phyloP scores from a whole-genome alignment of 2,329 filamentous ascomycete species.

The Neopestalotiopsis clavispora region DNA sequence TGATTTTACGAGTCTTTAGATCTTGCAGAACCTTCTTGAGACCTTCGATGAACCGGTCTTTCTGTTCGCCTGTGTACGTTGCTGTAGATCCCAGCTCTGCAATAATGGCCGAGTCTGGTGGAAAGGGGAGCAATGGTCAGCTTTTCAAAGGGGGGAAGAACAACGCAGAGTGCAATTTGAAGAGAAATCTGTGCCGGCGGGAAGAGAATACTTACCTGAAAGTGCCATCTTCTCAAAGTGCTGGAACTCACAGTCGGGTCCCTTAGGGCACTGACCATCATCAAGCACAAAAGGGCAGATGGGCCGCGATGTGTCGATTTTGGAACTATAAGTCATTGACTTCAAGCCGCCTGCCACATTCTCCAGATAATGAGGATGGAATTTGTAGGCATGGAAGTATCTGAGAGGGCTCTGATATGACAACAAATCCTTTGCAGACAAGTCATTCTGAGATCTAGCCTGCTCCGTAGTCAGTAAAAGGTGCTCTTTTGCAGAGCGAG shows the following conservation, averaged over 20 bases:
- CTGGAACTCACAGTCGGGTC: slow-evolving; percentile 73
- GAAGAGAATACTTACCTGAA: slow-evolving; percentile 69
- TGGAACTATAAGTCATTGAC: slow-evolving; percentile 92
- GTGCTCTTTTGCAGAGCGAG: slow-evolving; percentile 32
- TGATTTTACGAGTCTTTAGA: slow-evolving; percentile 62
- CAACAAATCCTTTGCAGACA: slow-evolving; percentile 40
- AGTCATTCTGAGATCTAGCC: slow-evolving; percentile 25
- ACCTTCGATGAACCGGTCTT: slow-evolving; percentile 65
- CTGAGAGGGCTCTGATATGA: slow-evolving; percentile 86
- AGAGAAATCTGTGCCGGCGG: neutral
- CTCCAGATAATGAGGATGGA: slow-evolving; percentile 77
- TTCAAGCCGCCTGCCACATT: slow-evolving; percentile 77
- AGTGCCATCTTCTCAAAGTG: slow-evolving; percentile 78
- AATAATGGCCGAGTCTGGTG: slow-evolving; percentile 74
- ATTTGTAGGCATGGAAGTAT: slow-evolving; percentile 86
- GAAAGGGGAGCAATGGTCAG: slow-evolving; percentile 49
- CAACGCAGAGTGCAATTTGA: slow-evolving; percentile 20
- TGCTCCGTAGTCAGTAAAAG: slow-evolving; percentile 35
- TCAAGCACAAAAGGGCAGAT: slow-evolving; percentile 79
- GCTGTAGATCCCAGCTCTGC: slow-evolving; percentile 72
- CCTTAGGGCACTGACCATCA: slow-evolving; percentile 72
- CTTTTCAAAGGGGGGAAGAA: slow-evolving; percentile 49
- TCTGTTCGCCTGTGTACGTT: slow-evolving; percentile 65
- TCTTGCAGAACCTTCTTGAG: slow-evolving; percentile 65
- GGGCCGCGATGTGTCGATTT: slow-evolving; percentile 75